Evolutionary conservation across 179 eudicot genomes (phyloP).

Genomic region (Corrigiola litoralis): DNA sequence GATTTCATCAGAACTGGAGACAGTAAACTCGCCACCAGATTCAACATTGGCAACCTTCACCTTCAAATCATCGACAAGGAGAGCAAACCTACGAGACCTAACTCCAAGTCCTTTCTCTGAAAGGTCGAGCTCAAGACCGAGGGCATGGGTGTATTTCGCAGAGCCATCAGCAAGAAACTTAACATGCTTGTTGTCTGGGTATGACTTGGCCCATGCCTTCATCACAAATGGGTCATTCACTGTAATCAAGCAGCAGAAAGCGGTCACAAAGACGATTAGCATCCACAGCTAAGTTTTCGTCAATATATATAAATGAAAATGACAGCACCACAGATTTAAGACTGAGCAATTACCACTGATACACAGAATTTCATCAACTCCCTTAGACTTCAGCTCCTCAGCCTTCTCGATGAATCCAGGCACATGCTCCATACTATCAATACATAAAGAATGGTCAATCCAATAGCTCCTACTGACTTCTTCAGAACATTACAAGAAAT

Average conservation of each 20-base stretch:
- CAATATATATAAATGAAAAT: background rate
- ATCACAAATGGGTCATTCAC: slow-evolving; percentile 95
- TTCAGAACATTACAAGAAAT: background rate
- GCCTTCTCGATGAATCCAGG: slow-evolving; percentile 79
- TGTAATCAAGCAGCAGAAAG: slow-evolving; percentile 25
- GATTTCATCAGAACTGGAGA: slow-evolving; percentile 81
- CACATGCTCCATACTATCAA: slow-evolving; percentile 64
- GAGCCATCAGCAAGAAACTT: slow-evolving; percentile 89
- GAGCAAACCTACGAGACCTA: slow-evolving; percentile 69
- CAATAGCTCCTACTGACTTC: background rate
- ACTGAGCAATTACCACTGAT: slow-evolving; percentile 53
- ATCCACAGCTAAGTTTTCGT: background rate
- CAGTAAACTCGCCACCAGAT: slow-evolving; percentile 74
- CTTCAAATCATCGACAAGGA: slow-evolving; percentile 73
- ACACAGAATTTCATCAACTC: slow-evolving; percentile 69
- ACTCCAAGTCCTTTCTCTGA: slow-evolving; percentile 65
- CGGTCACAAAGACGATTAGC: background rate
- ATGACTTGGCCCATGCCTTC: slow-evolving; percentile 97
- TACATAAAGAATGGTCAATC: background rate
- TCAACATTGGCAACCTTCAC: slow-evolving; percentile 68
- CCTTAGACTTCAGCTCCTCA: slow-evolving; percentile 79
- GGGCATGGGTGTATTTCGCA: slow-evolving; percentile 60
- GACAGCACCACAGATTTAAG: background rate
- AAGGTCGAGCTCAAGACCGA: slow-evolving; percentile 82
- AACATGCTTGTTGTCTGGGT: slow-evolving; percentile 71